phyloP scores from a whole-genome alignment of 345 rosid genomes.

The Eutrema japonicum region DNA sequence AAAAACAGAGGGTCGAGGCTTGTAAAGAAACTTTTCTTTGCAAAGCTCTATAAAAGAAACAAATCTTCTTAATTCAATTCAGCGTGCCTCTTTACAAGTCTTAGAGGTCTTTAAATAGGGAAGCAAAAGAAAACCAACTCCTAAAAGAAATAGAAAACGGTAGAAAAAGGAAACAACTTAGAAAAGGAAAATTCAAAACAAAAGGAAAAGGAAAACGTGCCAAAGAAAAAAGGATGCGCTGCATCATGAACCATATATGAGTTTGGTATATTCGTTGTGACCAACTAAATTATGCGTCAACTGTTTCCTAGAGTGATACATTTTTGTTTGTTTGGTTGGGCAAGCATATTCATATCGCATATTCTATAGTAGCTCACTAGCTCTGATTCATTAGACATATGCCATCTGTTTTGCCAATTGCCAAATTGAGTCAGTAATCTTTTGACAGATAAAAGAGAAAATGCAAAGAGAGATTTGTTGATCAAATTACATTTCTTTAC shows the following conservation, averaged over 20 bases:
- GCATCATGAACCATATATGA: neutral
- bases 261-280: slow-evolving; percentile 27
- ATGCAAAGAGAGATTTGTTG: neutral
- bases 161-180: too few species aligned
- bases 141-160: too few species aligned
- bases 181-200: too few species aligned
- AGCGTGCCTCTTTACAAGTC: too few species aligned
- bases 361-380: neutral
- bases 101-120: too few species aligned
- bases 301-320: neutral
- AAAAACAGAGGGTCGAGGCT: too few species aligned
- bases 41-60: too few species aligned
- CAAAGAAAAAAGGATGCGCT: too few species aligned
- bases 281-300: slow-evolving; percentile 8
- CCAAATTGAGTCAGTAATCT: slow-evolving; percentile 1
- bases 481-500: neutral
- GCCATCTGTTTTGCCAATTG: slow-evolving; percentile 27
- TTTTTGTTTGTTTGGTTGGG: neutral
- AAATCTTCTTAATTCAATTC: too few species aligned
- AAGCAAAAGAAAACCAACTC: too few species aligned
- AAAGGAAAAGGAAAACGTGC: too few species aligned
- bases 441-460: neutral
- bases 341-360: slow-evolving; percentile 22
- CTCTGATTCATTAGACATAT: slow-evolving; percentile 23
- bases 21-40: too few species aligned